phyloP scores from a whole-genome alignment of 1,139 yeast species.

The Hansenula anomala region DNA sequence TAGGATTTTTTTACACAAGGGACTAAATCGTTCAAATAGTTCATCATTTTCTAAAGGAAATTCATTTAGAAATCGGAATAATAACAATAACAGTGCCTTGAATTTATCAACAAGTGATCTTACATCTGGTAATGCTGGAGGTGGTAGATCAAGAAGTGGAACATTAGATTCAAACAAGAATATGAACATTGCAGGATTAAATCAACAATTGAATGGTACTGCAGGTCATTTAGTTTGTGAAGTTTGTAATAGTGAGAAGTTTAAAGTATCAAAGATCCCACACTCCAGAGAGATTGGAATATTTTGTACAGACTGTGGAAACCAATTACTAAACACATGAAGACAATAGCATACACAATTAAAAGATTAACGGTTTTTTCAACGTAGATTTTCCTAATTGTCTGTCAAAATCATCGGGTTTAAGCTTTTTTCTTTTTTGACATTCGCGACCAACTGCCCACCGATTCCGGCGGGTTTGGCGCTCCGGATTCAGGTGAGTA shows the following conservation, averaged over 20 bases:
- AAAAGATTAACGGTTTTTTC: not conserved
- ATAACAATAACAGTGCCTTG: not conserved
- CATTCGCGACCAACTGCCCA: too few species aligned
- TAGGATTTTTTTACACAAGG: conserved; percentile 7
- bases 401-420: too few species aligned
- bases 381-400: too few species aligned
- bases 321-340: conserved; percentile 21
- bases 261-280: conserved; percentile 18
- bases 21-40: conserved; percentile 10
- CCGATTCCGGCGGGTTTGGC: too few species aligned
- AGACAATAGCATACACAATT: not conserved
- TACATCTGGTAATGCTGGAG: conserved; percentile 1
- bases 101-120: too few species aligned
- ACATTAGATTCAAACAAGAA: conserved; percentile 13
- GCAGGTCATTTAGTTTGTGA: conserved; percentile 25
- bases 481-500: too few species aligned
- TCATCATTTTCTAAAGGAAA: conserved; percentile 16
- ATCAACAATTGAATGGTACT: conserved; percentile 8
- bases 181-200: not conserved
- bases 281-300: conserved; percentile 11
- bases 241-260: conserved; percentile 31
- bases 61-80: conserved; percentile 1
- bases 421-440: too few species aligned
- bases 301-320: conserved; percentile 31
- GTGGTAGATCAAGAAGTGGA: conserved; percentile 18